Evolutionary conservation across 2,329 filamentous ascomycete species (phyloP).

Genomic region (Diaporthe citri): DNA sequence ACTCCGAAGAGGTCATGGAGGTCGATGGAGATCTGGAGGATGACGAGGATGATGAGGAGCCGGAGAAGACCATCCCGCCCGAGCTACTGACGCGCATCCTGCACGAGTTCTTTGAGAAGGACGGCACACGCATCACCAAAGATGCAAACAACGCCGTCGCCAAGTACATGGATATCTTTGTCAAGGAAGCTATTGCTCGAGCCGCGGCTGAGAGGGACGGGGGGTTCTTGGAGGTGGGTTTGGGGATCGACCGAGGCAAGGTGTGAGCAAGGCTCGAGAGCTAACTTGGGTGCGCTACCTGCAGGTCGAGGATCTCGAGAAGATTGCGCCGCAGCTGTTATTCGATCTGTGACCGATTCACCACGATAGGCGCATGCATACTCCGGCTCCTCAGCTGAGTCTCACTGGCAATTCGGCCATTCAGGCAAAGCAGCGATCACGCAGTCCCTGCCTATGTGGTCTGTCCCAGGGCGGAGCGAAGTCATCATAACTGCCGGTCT

Average conservation of each 20-base stretch:
- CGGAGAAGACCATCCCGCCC: constrained; percentile 71
- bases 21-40: constrained; percentile 44
- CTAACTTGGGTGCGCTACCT: constrained; percentile 34
- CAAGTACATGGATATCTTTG: constrained; percentile 92
- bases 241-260: no score
- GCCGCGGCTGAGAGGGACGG: constrained; percentile 78
- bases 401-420: no score
- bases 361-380: neutral
- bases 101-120: constrained; percentile 81
- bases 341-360: constrained; percentile 79
- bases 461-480: neutral
- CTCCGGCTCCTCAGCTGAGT: neutral
- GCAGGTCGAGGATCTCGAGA: constrained; percentile 90
- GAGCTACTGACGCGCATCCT: constrained; percentile 82
- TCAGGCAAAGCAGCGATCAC: neutral
- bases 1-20: constrained; percentile 46
- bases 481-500: neutral
- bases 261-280: constrained; percentile 33
- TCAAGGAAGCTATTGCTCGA: constrained; percentile 87
- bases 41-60: constrained; percentile 43
- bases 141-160: constrained; percentile 83
- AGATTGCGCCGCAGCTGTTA: constrained; percentile 84
- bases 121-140: constrained; percentile 78
- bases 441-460: neutral
- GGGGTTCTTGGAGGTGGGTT: constrained; percentile 79